Percentiles rank a stretch among this genome's conserved stretches.
These are phyloP conservation scores for Pseudevernia furfuracea DNA, from an alignment of 495 filamentous ascomycete species.

Conservation along the genomic window DNA sequence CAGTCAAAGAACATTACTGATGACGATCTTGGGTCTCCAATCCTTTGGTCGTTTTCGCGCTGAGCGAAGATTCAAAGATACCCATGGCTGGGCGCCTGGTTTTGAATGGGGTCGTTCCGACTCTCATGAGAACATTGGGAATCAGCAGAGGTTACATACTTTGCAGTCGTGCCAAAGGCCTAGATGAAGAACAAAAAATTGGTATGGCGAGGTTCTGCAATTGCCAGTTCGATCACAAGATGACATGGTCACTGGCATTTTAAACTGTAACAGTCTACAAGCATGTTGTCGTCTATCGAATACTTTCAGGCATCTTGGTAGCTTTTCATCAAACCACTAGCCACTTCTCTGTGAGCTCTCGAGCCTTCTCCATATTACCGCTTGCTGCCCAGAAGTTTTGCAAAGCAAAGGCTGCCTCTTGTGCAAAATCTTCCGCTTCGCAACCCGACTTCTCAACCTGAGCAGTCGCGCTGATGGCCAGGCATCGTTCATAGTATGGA, in stretches of 20 bases:
- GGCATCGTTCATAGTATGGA: slow-evolving; percentile 59
- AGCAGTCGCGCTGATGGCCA: slow-evolving; percentile 36
- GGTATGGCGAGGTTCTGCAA: neutral
- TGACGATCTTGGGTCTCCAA: slow-evolving; percentile 40
- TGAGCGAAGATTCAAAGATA: slow-evolving; percentile 56
- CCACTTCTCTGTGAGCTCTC: slow-evolving; percentile 50
- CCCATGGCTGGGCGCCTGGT: slow-evolving; percentile 74
- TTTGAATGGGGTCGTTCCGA: slow-evolving; percentile 60
- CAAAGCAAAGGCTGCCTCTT: slow-evolving; percentile 71
- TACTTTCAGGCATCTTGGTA: neutral
- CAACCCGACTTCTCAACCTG: slow-evolving; percentile 27
- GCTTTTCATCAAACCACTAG: slow-evolving; percentile 33
- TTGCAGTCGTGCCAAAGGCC: neutral
- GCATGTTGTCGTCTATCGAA: too few relatives aligned
- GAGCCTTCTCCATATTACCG: slow-evolving; percentile 51
- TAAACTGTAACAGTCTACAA: neutral
- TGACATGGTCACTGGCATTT: neutral
- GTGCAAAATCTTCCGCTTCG: slow-evolving; percentile 52
- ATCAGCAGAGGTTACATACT: slow-evolving; percentile 72
- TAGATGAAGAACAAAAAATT: neutral
- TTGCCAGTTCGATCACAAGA: neutral
- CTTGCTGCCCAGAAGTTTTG: slow-evolving; percentile 58
- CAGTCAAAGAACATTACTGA: slow-evolving; percentile 53
- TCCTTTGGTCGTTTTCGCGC: slow-evolving; percentile 56
- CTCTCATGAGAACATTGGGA: slow-evolving; percentile 59